phyloP scores from a whole-genome alignment of 2,329 filamentous ascomycete genomes.

The Cladosporium sphaerospermum region DNA sequence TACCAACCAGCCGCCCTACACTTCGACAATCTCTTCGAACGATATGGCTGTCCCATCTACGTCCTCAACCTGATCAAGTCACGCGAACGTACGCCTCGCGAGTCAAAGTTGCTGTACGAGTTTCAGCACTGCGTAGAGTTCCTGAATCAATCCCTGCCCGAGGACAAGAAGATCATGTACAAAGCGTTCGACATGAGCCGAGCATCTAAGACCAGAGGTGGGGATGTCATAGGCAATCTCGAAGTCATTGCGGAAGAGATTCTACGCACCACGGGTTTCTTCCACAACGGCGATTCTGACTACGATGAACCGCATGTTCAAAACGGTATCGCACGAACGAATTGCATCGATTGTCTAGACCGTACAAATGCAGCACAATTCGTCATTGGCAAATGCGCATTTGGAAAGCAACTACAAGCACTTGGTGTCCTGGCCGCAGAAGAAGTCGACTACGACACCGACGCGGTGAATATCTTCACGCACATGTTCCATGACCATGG shows the following conservation, averaged over 20 bases:
- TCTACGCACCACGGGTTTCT: constrained; percentile 80
- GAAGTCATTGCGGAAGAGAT: constrained; percentile 87
- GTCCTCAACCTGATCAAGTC: constrained; percentile 83
- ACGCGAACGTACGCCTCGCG: constrained; percentile 78
- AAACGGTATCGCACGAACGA: constrained; percentile 88
- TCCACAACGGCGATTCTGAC: constrained; percentile 77
- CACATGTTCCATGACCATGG: constrained; percentile 97
- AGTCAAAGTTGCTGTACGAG: constrained; percentile 83
- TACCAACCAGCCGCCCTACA: constrained; percentile 88
- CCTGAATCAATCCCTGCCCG: constrained; percentile 86
- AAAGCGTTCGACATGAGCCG: constrained; percentile 98
- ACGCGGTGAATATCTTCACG: constrained; percentile 92
- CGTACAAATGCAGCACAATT: constrained; percentile 97
- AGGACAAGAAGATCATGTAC: constrained; percentile 79
- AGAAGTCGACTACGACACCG: constrained; percentile 84
- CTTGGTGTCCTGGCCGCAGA: constrained; percentile 78
- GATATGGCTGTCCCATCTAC: constrained; percentile 89
- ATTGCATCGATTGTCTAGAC: constrained; percentile 96
- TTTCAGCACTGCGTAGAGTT: constrained; percentile 85
- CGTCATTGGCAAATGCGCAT: constrained; percentile 88
- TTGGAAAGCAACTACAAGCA: constrained; percentile 87
- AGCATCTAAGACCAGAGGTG: constrained; percentile 80
- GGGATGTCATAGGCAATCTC: constrained; percentile 88
- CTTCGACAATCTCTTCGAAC: constrained; percentile 88
- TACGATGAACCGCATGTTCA: constrained; percentile 65